Conservation (phyloP, 305 asterid genomes). For the Fraxinus albicans region DNA sequence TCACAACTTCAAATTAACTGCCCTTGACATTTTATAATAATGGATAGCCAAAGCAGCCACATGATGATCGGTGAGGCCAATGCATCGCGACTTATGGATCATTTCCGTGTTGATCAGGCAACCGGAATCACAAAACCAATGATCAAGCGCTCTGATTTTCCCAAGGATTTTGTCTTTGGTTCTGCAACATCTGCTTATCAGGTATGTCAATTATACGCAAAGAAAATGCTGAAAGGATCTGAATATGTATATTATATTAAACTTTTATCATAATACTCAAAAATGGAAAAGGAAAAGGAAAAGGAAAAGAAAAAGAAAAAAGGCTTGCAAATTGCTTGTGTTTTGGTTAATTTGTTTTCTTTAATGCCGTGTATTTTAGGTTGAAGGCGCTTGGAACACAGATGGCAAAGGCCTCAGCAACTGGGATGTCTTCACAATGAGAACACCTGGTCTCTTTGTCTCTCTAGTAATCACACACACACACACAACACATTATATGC, state of each 20-base stretch:
- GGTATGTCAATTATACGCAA: not conserved
- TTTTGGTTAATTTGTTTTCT: too few species aligned
- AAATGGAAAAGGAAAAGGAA: too few species aligned
- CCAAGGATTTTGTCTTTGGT: not conserved
- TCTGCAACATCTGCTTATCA: not conserved
- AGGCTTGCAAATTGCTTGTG: too few species aligned
- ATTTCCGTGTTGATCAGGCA: not conserved
- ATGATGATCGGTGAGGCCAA: not conserved
- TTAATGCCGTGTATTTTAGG: not conserved
- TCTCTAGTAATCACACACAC: not conserved
- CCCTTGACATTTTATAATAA: not conserved
- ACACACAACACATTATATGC: not conserved
- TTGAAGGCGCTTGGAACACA: slow-evolving; percentile 11
- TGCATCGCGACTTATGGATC: not conserved
- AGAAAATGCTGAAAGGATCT: not conserved
- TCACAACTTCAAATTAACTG: not conserved
- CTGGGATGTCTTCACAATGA: slow-evolving; percentile 22
- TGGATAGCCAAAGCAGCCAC: not conserved
- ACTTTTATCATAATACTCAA: not conserved
- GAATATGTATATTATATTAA: too few species aligned
- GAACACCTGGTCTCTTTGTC: slow-evolving; percentile 11
- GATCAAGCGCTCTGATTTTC: not conserved
- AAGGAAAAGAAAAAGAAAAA: too few species aligned
- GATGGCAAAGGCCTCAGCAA: slow-evolving; percentile 20
- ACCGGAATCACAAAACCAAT: not conserved